Evolutionary conservation across 2,329 filamentous ascomycete species (phyloP).

Genomic region (Alternaria novae-zelandiae): DNA sequence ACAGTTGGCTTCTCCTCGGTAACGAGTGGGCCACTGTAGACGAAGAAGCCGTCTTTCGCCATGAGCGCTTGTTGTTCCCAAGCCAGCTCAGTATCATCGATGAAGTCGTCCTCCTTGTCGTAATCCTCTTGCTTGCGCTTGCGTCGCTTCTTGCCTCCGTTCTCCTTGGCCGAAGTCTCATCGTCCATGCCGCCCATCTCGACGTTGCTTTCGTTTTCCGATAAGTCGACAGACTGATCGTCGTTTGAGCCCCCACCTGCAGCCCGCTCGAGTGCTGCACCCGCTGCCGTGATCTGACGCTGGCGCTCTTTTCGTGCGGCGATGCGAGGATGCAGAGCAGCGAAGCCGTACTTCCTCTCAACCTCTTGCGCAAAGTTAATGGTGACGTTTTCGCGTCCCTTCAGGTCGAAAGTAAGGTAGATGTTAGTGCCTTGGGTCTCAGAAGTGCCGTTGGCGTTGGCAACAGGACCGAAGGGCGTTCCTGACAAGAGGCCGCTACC

Average conservation of each 20-base stretch:
- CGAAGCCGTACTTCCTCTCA: constrained; percentile 92
- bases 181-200: constrained; percentile 76
- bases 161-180: constrained; percentile 50
- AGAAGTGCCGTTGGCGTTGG: constrained; percentile 52
- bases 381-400: constrained; percentile 84
- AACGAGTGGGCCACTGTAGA: constrained; percentile 91
- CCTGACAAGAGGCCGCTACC: constrained; percentile 70
- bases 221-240: constrained; percentile 81
- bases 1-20: constrained; percentile 79
- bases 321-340: constrained; percentile 87
- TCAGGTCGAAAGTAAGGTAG: constrained; percentile 79
- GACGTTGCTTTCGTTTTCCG: constrained; percentile 78
- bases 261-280: constrained; percentile 81
- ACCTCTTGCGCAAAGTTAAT: constrained; percentile 95
- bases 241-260: constrained; percentile 74
- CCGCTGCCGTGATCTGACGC: constrained; percentile 84
- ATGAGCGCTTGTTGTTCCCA: constrained; percentile 97
- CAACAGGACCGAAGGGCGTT: constrained; percentile 63
- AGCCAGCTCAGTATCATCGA: constrained; percentile 89
- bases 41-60: constrained; percentile 95
- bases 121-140: constrained; percentile 76
- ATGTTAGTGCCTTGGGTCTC: constrained; percentile 70
- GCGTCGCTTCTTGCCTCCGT: constrained; percentile 74
- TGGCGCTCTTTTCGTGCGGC: constrained; percentile 88
- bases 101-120: constrained; percentile 71